phyloP scores from a whole-genome alignment of 2,329 filamentous ascomycete genomes.

The Decorospora gaudefroyi region DNA sequence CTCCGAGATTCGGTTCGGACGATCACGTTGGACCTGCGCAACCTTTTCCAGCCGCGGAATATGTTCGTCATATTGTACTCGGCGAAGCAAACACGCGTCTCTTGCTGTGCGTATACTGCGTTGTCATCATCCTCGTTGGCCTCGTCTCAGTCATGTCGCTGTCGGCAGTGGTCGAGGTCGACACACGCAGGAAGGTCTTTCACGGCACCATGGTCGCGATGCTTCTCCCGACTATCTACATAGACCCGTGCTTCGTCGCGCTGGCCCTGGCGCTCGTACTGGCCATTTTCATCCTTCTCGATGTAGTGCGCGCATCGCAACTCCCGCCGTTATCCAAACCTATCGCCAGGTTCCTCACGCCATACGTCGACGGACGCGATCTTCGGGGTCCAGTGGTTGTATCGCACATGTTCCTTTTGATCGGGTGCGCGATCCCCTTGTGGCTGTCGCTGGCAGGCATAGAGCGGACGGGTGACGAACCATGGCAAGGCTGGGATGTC shows the following conservation, averaged over 20 bases:
- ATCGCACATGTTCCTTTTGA: conserved; percentile 91
- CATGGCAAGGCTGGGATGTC: conserved; percentile 76
- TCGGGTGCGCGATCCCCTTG: conserved; percentile 91
- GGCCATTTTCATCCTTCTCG: conserved; percentile 82
- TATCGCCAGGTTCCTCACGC: conserved; percentile 82
- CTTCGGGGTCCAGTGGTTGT: conserved; percentile 92
- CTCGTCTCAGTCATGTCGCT: conserved; percentile 75
- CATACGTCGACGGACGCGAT: conserved; percentile 93
- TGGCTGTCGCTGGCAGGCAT: conserved; percentile 83
- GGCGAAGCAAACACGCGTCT: conserved; percentile 84
- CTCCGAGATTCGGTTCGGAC: conserved; percentile 49
- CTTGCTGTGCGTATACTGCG: conserved; percentile 73
- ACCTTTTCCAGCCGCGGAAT: conserved; percentile 56
- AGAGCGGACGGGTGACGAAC: conserved; percentile 59
- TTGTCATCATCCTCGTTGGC: conserved; percentile 69
- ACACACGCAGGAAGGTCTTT: conserved; percentile 95
- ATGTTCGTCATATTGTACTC: conserved; percentile 65
- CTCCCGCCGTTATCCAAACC: conserved; percentile 86
- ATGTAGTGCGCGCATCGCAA: conserved; percentile 87
- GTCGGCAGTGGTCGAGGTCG: conserved; percentile 80
- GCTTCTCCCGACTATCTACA: conserved; percentile 82
- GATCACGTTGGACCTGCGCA: conserved; percentile 15
- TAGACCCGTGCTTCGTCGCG: conserved; percentile 83
- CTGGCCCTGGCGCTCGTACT: conserved; percentile 80
- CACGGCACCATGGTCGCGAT: conserved; percentile 98